These are phyloP conservation scores for Picochlorum sp. DNA, from an alignment of 139 green algal genomes.

Conservation along the genomic window DNA sequence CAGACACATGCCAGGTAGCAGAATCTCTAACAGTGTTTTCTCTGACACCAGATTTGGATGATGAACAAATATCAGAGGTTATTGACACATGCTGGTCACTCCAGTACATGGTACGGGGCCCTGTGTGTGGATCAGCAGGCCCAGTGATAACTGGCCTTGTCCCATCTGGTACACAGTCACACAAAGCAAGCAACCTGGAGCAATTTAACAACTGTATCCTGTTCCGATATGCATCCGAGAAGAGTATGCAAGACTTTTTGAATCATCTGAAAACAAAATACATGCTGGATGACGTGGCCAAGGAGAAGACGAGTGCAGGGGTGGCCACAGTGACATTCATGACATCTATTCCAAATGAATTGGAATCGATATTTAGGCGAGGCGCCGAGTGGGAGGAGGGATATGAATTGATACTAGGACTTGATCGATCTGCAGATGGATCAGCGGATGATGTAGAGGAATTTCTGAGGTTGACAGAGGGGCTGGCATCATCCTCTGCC, in stretches of 20 bases:
- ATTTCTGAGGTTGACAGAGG: conserved; percentile 16
- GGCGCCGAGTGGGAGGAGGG: conserved; percentile 24
- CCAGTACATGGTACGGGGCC: conserved; percentile 20
- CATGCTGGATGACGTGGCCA: not conserved
- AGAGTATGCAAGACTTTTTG: conserved; percentile 5
- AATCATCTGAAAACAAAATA: not conserved
- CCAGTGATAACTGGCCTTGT: not conserved
- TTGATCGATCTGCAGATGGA: conserved; percentile 9
- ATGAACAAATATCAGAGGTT: not conserved
- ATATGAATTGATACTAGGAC: conserved; percentile 12
- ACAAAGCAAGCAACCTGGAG: not conserved
- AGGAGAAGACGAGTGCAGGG: not conserved
- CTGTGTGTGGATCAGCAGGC: conserved; percentile 19
- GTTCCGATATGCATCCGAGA: conserved; percentile 11
- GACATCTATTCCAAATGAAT: conserved; percentile 15
- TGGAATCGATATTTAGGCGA: conserved; percentile 24
- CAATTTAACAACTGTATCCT: conserved; percentile 9
- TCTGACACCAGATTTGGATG: not conserved
- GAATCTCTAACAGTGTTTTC: not conserved
- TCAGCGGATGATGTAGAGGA: conserved; percentile 4
- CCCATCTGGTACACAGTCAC: not conserved
- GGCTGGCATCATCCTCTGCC: conserved; percentile 20
- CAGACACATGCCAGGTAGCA: not conserved
- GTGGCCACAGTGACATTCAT: conserved; percentile 20
- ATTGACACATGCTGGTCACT: conserved; percentile 28